Conservation (phyloP, 441 rosid genomes). For the Metrosideros polymorpha region DNA sequence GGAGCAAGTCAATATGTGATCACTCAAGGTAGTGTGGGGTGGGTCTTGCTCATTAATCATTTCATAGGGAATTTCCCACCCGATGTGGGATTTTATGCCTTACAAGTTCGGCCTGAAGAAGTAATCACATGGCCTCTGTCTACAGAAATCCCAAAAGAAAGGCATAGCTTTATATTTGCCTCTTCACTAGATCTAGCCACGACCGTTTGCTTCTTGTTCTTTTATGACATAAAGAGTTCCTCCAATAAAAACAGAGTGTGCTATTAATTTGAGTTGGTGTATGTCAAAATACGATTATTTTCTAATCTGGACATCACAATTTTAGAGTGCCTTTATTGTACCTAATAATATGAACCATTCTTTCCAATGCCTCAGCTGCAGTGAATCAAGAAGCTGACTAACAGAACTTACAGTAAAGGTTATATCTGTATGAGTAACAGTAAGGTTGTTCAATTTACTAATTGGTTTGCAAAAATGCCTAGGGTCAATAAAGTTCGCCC, state of each 20-base stretch:
- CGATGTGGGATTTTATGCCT: too few species aligned
- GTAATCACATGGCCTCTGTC: not conserved
- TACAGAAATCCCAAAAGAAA: not conserved
- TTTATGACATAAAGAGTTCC: not conserved
- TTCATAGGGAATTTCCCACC: not conserved
- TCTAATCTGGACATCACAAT: not conserved
- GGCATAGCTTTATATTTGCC: not conserved
- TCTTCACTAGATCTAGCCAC: not conserved
- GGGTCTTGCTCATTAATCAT: not conserved
- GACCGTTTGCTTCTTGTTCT: not conserved
- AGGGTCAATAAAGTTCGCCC: not conserved
- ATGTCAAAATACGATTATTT: not conserved
- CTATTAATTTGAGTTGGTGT: not conserved
- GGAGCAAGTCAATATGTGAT: not conserved
- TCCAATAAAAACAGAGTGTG: not conserved
- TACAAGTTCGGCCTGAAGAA: not conserved
- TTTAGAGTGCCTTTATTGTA: not conserved
- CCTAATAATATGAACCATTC: not conserved
- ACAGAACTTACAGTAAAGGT: not conserved
- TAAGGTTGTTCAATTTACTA: not conserved
- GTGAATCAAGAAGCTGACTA: not conserved
- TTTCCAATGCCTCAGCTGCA: not conserved
- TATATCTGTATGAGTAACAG: not conserved
- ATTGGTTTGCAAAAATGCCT: not conserved
- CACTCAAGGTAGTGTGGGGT: not conserved